Evolutionary conservation across 2,329 filamentous ascomycete species (phyloP).

Genomic region (Microsporum audouinii): DNA sequence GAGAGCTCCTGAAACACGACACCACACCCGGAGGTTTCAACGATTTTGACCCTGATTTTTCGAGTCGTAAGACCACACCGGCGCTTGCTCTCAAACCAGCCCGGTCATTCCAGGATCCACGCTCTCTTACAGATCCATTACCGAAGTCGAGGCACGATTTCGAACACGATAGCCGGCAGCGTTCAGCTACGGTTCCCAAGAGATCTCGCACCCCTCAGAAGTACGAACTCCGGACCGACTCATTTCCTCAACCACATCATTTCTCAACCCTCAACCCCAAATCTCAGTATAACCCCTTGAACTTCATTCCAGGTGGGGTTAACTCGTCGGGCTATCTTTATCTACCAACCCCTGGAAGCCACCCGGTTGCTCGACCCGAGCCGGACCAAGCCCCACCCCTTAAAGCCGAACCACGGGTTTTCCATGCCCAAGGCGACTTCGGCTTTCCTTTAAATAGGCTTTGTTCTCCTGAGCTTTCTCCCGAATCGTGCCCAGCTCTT

Average conservation of each 20-base stretch:
- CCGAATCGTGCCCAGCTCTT: not conserved
- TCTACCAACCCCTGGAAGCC: slow-evolving; percentile 5
- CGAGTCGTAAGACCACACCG: not conserved
- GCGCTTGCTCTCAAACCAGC: not conserved
- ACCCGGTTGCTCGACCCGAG: not conserved
- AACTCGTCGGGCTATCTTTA: slow-evolving; percentile 6
- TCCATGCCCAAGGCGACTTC: not conserved
- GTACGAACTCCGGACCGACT: not conserved
- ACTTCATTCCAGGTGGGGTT: slow-evolving; percentile 12
- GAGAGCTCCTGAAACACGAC: not conserved
- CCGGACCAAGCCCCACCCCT: not conserved
- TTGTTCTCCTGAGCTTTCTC: slow-evolving; percentile 3
- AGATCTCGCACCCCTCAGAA: not conserved
- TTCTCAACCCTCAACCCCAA: slow-evolving; percentile 13
- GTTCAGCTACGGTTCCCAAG: slow-evolving; percentile 1
- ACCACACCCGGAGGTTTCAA: not conserved
- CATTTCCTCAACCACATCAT: slow-evolving; percentile 13
- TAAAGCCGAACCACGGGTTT: not conserved
- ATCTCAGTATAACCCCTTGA: slow-evolving; percentile 13
- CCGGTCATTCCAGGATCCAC: slow-evolving; percentile 1
- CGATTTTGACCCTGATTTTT: not conserved
- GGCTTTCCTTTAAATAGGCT: not conserved
- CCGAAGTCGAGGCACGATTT: not conserved
- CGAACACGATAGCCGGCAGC: not conserved
- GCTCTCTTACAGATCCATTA: not conserved